These are phyloP conservation scores for Sugiyamaella xylanicola DNA, from an alignment of 1,139 yeast species.

Conservation along the genomic window DNA sequence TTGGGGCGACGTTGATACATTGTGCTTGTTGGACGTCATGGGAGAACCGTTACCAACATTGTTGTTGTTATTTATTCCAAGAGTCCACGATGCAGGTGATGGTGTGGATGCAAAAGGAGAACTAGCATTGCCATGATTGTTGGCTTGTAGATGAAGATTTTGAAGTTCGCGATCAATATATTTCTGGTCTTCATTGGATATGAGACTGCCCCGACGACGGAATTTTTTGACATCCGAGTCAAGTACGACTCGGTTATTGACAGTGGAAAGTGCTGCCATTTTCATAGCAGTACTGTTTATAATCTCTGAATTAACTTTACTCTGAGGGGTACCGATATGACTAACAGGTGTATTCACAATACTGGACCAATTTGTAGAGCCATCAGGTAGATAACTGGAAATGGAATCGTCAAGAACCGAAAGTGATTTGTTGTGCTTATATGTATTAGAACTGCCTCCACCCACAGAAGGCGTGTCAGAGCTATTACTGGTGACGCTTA, in stretches of 20 bases:
- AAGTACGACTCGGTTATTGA: constrained; percentile 30
- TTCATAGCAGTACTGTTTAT: constrained; percentile 43
- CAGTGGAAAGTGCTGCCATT: constrained; percentile 43
- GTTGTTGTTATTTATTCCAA: constrained; percentile 7
- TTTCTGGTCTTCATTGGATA: constrained; percentile 30
- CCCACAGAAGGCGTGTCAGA: constrained; percentile 6
- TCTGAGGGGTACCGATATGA: constrained; percentile 25
- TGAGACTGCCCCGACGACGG: constrained; percentile 32
- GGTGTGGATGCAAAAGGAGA: constrained; percentile 19
- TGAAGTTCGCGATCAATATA: constrained; percentile 29
- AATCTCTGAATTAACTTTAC: constrained; percentile 34
- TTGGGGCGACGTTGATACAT: constrained; percentile 21
- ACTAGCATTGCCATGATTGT: constrained; percentile 4
- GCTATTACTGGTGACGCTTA: constrained; percentile 8
- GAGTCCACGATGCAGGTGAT: constrained; percentile 20
- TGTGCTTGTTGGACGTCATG: constrained; percentile 8
- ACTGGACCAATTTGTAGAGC: constrained; percentile 35
- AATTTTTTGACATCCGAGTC: constrained; percentile 39
- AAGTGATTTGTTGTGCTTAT: constrained; percentile 28
- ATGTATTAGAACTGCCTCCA: constrained; percentile 4
- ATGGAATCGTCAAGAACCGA: constrained; percentile 29
- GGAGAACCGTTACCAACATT: constrained; percentile 6
- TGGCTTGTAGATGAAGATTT: constrained; percentile 24
- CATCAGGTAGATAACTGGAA: constrained; percentile 29
- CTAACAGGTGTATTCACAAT: constrained; percentile 34